These are phyloP conservation scores for Halophytophthora batemanensis DNA, from an alignment of 352 stramenopile genomes.

Conservation along the genomic window DNA sequence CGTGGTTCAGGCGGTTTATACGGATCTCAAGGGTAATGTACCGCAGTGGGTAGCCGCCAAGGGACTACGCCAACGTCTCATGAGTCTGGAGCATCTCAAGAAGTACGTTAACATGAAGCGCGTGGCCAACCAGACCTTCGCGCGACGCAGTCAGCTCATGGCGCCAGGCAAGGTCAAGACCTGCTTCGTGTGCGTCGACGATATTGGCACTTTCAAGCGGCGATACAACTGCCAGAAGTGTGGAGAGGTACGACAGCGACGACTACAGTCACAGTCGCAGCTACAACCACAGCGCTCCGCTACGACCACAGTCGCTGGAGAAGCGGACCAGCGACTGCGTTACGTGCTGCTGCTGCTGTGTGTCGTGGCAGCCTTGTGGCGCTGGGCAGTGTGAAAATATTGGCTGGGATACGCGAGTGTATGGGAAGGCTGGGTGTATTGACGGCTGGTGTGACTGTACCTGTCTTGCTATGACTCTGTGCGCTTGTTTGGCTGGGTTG, in stretches of 20 bases:
- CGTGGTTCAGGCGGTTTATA: conserved; percentile 79
- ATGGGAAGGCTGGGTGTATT: neutral
- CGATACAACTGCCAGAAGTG: conserved; percentile 87
- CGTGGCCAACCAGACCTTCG: conserved; percentile 71
- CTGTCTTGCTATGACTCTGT: conserved; percentile 13
- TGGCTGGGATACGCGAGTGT: too few relatives aligned
- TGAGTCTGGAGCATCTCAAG: conserved; percentile 75
- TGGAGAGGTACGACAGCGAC: conserved; percentile 57
- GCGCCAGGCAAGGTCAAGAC: conserved; percentile 66
- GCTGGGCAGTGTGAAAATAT: too few relatives aligned
- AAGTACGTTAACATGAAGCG: conserved; percentile 83
- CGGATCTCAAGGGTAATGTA: conserved; percentile 76
- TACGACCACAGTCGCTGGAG: neutral
- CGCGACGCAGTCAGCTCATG: conserved; percentile 61
- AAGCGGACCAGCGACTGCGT: neutral
- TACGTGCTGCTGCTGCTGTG: conserved; percentile 11
- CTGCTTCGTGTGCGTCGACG: conserved; percentile 78
- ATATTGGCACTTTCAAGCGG: conserved; percentile 76
- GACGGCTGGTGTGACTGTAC: conserved; percentile 1
- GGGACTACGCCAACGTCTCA: conserved; percentile 55
- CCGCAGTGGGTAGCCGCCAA: conserved; percentile 64
- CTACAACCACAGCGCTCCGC: too few relatives aligned
- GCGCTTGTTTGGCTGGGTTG: conserved; percentile 5
- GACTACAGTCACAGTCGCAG: too few relatives aligned
- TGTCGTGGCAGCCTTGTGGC: conserved; percentile 1